These are phyloP conservation scores for Niveomyces coronatus DNA, from an alignment of 2,329 filamentous ascomycete species.

Conservation along the genomic window DNA sequence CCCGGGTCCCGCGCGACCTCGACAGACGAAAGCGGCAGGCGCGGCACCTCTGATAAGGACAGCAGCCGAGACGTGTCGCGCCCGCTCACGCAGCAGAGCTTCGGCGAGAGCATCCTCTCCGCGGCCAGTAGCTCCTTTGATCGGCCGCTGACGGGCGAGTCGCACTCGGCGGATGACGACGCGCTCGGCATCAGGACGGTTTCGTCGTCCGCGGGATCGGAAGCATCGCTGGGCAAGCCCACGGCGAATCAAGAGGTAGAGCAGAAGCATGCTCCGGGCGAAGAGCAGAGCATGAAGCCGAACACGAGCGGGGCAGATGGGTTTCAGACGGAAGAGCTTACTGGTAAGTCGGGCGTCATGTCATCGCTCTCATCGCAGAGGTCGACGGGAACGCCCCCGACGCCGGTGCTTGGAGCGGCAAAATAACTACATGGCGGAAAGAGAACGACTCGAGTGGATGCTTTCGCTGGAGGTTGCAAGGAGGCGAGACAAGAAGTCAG, in stretches of 20 bases:
- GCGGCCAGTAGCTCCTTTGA: constrained; percentile 21
- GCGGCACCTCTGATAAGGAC: no score
- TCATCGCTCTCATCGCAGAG: not conserved
- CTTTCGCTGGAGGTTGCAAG: no score
- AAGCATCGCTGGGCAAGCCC: not conserved
- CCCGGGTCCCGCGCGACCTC: constrained; percentile 19
- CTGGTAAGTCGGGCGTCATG: not conserved
- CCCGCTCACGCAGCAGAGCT: constrained; percentile 31
- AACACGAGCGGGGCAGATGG: constrained; percentile 11
- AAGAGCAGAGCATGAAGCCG: constrained; percentile 9
- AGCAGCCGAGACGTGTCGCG: constrained; percentile 15
- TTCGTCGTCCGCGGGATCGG: constrained; percentile 3
- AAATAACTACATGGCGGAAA: no score
- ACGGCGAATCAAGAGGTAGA: not conserved
- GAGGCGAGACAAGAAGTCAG: no score
- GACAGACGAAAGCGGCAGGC: constrained; percentile 17
- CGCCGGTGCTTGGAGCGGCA: no score
- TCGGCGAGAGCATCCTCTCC: constrained; percentile 36
- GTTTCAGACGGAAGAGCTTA: constrained; percentile 8
- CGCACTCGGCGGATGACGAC: constrained; percentile 2
- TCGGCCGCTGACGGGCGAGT: constrained; percentile 11
- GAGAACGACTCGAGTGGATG: no score
- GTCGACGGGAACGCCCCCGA: constrained; percentile 1
- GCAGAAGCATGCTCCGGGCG: not conserved
- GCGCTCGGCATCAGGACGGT: constrained; percentile 6